These are phyloP conservation scores for Pythium rhizo-oryzae DNA, from an alignment of 352 stramenopile species.

Conservation along the genomic window DNA sequence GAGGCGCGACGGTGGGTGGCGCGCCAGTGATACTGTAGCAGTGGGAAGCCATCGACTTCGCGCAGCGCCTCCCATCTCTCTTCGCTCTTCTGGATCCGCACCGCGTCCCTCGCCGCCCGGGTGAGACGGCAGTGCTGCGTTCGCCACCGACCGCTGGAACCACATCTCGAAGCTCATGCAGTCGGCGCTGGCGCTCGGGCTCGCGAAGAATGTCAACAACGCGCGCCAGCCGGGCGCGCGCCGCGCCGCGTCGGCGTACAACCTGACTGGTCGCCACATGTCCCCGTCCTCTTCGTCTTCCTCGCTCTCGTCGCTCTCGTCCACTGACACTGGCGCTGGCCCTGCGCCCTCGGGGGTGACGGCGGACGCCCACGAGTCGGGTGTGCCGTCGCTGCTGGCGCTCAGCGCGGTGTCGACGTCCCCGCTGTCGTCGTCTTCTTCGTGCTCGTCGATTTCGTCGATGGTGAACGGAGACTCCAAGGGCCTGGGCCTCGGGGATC, in stretches of 20 bases:
- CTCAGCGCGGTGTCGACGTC: slow-evolving; percentile 20
- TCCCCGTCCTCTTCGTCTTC: slow-evolving; percentile 35
- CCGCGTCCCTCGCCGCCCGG: not conserved
- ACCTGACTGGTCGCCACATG: slow-evolving; percentile 48
- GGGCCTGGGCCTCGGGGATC: slow-evolving; percentile 22
- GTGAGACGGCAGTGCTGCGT: not conserved
- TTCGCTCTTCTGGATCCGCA: not conserved
- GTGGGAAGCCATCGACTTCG: not conserved
- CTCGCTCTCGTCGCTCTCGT: slow-evolving; percentile 30
- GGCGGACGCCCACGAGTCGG: slow-evolving; percentile 4
- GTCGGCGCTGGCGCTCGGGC: too few species aligned
- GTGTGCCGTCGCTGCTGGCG: slow-evolving; percentile 21
- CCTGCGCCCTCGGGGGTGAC: not conserved
- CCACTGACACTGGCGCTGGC: not conserved
- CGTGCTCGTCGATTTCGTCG: slow-evolving; percentile 20
- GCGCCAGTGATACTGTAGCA: too few species aligned
- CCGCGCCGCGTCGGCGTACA: slow-evolving; percentile 63
- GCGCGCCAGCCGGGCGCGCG: slow-evolving; percentile 45
- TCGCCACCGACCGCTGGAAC: too few species aligned
- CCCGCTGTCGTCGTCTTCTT: slow-evolving; percentile 21
- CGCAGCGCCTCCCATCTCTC: not conserved
- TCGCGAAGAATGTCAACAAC: slow-evolving; percentile 77
- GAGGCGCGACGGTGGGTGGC: not conserved
- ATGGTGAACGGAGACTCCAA: slow-evolving; percentile 28
- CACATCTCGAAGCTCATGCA: slow-evolving; percentile 32